Percentiles rank a stretch among this genome's conserved stretches.
phyloP scores from a whole-genome alignment of 2,329 filamentous ascomycete genomes.

The Cladosporium sp. region DNA sequence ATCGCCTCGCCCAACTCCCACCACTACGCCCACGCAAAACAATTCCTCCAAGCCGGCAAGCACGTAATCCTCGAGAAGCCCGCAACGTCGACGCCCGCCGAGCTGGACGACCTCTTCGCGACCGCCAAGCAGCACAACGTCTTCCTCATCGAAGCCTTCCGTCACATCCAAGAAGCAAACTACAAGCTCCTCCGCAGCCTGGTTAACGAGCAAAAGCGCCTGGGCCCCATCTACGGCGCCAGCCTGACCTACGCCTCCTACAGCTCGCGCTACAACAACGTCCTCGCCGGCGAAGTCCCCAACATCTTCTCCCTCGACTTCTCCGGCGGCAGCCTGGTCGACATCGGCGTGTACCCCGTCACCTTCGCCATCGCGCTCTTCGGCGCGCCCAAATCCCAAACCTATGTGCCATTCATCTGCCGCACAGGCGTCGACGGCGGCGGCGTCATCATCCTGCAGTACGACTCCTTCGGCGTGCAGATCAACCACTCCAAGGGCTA shows the following conservation, averaged over 20 bases:
- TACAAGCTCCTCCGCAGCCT: constrained; percentile 40
- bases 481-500: constrained; percentile 43
- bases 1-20: constrained; percentile 47
- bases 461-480: constrained; percentile 41
- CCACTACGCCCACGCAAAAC: constrained; percentile 43
- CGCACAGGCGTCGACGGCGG: constrained; percentile 44
- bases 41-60: constrained; percentile 39
- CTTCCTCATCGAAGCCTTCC: constrained; percentile 45
- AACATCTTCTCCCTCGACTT: constrained; percentile 47
- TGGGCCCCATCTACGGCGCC: constrained; percentile 42
- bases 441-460: constrained; percentile 40
- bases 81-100: constrained; percentile 37
- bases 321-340: constrained; percentile 44
- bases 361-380: constrained; percentile 45
- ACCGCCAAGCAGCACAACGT: constrained; percentile 38
- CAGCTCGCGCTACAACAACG: constrained; percentile 43
- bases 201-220: constrained; percentile 31
- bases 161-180: constrained; percentile 48
- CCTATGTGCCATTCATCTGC: constrained; percentile 41
- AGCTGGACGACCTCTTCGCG: constrained; percentile 41
- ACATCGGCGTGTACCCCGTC: constrained; percentile 46
- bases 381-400: constrained; percentile 37
- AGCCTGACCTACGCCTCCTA: constrained; percentile 42
- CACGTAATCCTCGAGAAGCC: constrained; percentile 50
- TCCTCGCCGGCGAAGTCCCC: constrained; percentile 42